Conservation (phyloP, 257 asterid species). For the Gynochthodes officinalis region DNA sequence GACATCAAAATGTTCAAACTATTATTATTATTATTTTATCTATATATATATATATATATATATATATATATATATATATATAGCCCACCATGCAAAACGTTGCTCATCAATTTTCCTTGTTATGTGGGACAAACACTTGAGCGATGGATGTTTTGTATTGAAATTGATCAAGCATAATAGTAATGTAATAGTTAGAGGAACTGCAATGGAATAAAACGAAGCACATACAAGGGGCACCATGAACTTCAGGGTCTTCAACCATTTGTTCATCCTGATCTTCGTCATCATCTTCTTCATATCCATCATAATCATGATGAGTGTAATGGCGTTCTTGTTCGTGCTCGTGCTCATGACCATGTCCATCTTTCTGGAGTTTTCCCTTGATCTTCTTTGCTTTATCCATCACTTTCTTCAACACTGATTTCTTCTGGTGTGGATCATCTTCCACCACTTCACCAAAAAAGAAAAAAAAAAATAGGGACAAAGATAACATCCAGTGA, state of each 20-base stretch:
- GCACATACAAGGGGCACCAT: constrained; percentile 55
- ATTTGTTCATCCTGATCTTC: constrained; percentile 42
- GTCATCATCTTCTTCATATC: constrained; percentile 20
- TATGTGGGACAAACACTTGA: too few species aligned
- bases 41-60: too few species aligned
- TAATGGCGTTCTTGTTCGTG: constrained; percentile 19
- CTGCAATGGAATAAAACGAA: neutral
- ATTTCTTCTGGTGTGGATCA: constrained; percentile 54
- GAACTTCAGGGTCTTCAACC: constrained; percentile 43
- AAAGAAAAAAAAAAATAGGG: neutral
- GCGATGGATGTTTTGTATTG: neutral
- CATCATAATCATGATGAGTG: constrained; percentile 19
- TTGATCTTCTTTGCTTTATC: constrained; percentile 70
- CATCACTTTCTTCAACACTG: constrained; percentile 71
- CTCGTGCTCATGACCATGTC: constrained; percentile 31
- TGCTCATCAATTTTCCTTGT: too few species aligned
- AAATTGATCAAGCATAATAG: neutral
- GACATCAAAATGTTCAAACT: neutral
- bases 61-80: too few species aligned
- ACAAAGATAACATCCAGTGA: too few species aligned
- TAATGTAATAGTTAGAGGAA: neutral
- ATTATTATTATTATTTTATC: too few species aligned
- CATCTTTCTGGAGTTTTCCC: constrained; percentile 46
- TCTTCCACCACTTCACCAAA: constrained; percentile 13
- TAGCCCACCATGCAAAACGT: neutral